These are phyloP conservation scores for Moesziomyces sp. DNA, from an alignment of 1,284 basidiomycete genomes.

Conservation along the genomic window DNA sequence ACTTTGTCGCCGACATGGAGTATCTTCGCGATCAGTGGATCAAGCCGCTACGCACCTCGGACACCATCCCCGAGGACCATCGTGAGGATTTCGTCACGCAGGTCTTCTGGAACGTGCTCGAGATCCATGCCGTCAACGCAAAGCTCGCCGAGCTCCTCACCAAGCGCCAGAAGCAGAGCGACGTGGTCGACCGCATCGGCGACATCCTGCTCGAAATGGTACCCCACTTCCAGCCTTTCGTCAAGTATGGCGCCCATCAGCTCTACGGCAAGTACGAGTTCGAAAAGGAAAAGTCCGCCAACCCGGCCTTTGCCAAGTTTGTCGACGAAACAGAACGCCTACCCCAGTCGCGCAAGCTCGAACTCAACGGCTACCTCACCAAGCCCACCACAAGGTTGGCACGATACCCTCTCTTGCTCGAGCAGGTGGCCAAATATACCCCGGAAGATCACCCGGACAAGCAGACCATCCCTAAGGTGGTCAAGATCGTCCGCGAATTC, in stretches of 20 bases:
- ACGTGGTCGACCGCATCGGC: conserved; percentile 89
- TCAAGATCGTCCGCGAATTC: conserved; percentile 84
- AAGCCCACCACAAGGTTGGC: conserved; percentile 98
- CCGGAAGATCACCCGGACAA: conserved; percentile 91
- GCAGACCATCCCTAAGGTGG: conserved; percentile 79
- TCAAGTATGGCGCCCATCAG: conserved; percentile 95
- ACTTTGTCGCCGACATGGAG: conserved; percentile 97
- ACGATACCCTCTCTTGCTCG: conserved; percentile 91
- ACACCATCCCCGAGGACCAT: conserved; percentile 81
- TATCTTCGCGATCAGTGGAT: conserved; percentile 95
- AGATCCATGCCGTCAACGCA: conserved; percentile 91
- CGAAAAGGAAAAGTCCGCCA: conserved; percentile 95
- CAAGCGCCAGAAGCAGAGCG: conserved; percentile 92
- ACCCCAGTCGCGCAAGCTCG: conserved; percentile 94
- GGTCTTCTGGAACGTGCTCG: conserved; percentile 97
- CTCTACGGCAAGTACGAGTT: conserved; percentile 98
- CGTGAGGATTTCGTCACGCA: conserved; percentile 89
- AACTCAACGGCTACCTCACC: conserved; percentile 94
- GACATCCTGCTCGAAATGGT: conserved; percentile 91
- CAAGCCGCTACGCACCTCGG: conserved; percentile 78
- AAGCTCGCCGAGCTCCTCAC: conserved; percentile 90
- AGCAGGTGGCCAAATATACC: conserved; percentile 92
- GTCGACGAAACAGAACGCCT: conserved; percentile 93
- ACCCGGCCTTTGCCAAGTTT: conserved; percentile 93
- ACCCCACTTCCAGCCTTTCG: conserved; percentile 88